Conservation (phyloP, 768 basidiomycete genomes). For the Rhizopogon sp. region DNA sequence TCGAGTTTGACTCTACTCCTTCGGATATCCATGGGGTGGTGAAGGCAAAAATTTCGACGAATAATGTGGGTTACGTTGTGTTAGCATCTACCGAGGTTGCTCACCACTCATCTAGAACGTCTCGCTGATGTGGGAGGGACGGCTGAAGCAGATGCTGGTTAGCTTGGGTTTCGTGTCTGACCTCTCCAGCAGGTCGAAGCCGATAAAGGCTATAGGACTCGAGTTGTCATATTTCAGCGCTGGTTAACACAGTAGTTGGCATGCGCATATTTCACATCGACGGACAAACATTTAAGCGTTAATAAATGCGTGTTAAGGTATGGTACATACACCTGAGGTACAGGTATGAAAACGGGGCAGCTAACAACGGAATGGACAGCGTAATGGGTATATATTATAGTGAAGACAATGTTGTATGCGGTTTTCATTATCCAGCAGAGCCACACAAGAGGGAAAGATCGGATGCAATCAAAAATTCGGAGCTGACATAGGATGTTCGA, state of each 20-base stretch:
- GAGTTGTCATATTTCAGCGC: constrained; percentile 92
- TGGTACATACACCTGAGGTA: constrained; percentile 18
- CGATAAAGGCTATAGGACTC: constrained; percentile 86
- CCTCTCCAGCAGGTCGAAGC: constrained; percentile 76
- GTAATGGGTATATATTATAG: constrained; percentile 17
- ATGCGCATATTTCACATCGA: not conserved
- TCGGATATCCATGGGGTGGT: constrained; percentile 71
- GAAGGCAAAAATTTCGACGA: constrained; percentile 86
- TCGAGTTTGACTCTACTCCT: not conserved
- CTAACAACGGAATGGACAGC: constrained; percentile 6
- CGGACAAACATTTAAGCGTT: not conserved
- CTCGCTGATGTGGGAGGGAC: constrained; percentile 91
- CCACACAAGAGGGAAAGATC: not conserved
- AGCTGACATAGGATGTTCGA: constrained; percentile 3
- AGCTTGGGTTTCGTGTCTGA: constrained; percentile 91
- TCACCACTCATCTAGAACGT: constrained; percentile 53
- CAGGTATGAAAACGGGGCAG: constrained; percentile 12
- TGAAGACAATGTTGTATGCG: constrained; percentile 11
- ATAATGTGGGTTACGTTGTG: constrained; percentile 53
- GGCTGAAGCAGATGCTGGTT: constrained; percentile 83
- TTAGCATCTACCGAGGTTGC: not conserved
- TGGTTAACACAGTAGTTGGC: constrained; percentile 16
- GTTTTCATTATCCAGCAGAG: constrained; percentile 13
- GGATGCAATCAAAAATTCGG: constrained; percentile 2
- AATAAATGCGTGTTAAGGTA: constrained; percentile 15